Evolutionary conservation across 2,329 filamentous ascomycete species (phyloP).

Genomic region (Nigrospora osmanthi): DNA sequence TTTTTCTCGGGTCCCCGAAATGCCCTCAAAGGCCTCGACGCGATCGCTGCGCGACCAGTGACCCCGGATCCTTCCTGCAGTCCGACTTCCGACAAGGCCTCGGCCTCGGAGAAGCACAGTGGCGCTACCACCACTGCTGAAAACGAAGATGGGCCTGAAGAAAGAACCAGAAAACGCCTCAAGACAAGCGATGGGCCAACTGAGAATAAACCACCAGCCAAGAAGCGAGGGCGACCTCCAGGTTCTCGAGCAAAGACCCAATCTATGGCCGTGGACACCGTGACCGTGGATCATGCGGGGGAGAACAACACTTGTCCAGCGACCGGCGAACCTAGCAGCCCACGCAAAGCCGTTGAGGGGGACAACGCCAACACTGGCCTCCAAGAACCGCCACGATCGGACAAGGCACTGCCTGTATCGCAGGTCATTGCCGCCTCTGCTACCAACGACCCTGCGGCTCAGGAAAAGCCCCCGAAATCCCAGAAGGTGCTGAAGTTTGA

Average conservation of each 20-base stretch:
- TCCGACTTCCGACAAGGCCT: slow-evolving; percentile 15
- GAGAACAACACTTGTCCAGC: no score
- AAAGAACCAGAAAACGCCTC: slow-evolving; percentile 32
- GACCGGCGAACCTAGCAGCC: no score
- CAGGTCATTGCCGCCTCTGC: no score
- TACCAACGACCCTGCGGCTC: no score
- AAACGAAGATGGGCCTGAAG: slow-evolving; percentile 15
- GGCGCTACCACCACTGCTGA: slow-evolving; percentile 9
- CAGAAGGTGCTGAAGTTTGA: slow-evolving; percentile 50
- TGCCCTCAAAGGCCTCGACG: slow-evolving; percentile 4
- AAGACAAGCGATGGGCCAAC: slow-evolving; percentile 25
- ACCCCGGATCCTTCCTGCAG: slow-evolving; percentile 23
- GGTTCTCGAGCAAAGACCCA: slow-evolving; percentile 7
- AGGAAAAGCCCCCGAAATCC: slow-evolving; percentile 20
- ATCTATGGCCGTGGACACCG: slow-evolving; percentile 9
- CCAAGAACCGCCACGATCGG: no score
- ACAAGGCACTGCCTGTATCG: no score
- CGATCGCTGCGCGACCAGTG: slow-evolving; percentile 11
- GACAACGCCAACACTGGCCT: no score
- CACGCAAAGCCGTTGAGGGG: no score
- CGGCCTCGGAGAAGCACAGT: neutral
- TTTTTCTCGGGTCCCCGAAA: slow-evolving; percentile 35
- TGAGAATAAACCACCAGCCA: neutral
- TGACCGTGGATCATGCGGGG: slow-evolving; percentile 8
- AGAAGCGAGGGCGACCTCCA: neutral